phyloP scores from a whole-genome alignment of 257 asterid genomes.

The Nemophila menziesii region DNA sequence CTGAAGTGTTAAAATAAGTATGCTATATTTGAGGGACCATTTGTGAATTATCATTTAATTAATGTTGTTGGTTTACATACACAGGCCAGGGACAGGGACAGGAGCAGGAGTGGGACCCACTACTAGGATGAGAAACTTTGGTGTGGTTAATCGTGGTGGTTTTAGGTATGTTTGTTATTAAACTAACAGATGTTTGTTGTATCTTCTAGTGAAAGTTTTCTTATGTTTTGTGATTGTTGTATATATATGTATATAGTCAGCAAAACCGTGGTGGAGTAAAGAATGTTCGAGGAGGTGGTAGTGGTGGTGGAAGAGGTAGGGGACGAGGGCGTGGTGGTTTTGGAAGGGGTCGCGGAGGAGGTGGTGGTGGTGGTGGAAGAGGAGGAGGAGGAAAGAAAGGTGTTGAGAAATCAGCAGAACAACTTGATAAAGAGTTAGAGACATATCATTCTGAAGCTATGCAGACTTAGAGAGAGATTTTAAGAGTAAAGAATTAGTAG shows the following conservation, averaged over 20 bases:
- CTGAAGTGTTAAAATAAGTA: too few species aligned
- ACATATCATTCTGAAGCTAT: conserved; percentile 53
- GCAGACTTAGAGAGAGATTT: conserved; percentile 15
- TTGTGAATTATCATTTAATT: too few species aligned
- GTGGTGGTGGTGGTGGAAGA: conserved; percentile 29
- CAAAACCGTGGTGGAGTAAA: conserved; percentile 17
- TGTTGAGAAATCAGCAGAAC: conserved; percentile 47
- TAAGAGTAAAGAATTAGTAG: background rate
- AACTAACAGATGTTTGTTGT: too few species aligned
- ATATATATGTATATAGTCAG: background rate
- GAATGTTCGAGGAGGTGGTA: conserved; percentile 14
- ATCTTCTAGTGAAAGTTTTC: too few species aligned
- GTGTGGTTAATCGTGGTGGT: too few species aligned
- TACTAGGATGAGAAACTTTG: too few species aligned
- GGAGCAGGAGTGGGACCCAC: too few species aligned
- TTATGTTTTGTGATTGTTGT: too few species aligned
- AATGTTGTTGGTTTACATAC: too few species aligned
- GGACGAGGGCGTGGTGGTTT: conserved; percentile 16
- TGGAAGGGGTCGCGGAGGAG: conserved; percentile 17
- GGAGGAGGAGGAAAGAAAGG: conserved; percentile 34
- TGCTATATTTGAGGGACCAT: too few species aligned
- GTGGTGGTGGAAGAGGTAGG: conserved; percentile 41
- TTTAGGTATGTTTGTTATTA: too few species aligned
- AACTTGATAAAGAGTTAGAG: conserved; percentile 67
- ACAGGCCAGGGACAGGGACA: too few species aligned